Evolutionary conservation across 2,329 filamentous ascomycete genomes (phyloP).

Genomic region (Ophiostoma piceae): DNA sequence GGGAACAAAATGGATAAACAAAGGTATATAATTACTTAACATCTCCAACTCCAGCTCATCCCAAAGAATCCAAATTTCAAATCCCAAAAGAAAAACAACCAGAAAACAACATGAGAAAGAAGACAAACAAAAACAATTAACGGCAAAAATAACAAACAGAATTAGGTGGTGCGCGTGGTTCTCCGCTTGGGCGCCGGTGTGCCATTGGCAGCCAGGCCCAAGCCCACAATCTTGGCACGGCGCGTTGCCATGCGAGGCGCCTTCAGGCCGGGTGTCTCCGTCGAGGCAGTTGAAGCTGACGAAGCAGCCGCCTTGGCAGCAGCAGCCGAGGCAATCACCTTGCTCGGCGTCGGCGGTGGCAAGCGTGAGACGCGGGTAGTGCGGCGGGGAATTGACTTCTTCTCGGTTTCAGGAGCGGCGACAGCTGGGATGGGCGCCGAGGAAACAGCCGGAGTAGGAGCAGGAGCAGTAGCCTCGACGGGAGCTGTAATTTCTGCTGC

Average conservation of each 20-base stretch:
- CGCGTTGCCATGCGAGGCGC: conserved; percentile 25
- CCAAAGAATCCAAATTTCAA: not conserved
- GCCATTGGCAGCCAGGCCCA: conserved; percentile 27
- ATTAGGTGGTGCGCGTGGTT: conserved; percentile 15
- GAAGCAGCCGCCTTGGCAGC: conserved; percentile 18
- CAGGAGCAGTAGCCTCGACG: not conserved
- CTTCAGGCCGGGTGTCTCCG: conserved; percentile 12
- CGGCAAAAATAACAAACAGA: not conserved
- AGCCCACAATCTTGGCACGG: conserved; percentile 24
- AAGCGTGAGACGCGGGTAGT: conserved; percentile 25
- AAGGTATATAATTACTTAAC: conserved; percentile 12
- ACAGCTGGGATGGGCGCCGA: not conserved
- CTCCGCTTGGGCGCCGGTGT: conserved; percentile 28
- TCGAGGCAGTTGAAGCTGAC: not conserved
- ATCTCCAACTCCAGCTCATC: conserved; percentile 14
- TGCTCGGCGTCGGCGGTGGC: conserved; percentile 27
- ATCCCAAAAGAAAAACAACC: not conserved
- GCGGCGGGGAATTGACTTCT: conserved; percentile 23
- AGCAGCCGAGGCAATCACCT: conserved; percentile 22
- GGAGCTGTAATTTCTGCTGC: not conserved
- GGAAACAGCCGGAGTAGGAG: not conserved
- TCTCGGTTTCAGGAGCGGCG: conserved; percentile 9
- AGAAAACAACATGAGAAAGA: not conserved
- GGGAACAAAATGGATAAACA: not conserved
- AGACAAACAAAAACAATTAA: not conserved